Percentiles rank a stretch among this genome's conserved stretches.
Conservation (phyloP, 306 rosid genomes). For the Cicer yamashitae region DNA sequence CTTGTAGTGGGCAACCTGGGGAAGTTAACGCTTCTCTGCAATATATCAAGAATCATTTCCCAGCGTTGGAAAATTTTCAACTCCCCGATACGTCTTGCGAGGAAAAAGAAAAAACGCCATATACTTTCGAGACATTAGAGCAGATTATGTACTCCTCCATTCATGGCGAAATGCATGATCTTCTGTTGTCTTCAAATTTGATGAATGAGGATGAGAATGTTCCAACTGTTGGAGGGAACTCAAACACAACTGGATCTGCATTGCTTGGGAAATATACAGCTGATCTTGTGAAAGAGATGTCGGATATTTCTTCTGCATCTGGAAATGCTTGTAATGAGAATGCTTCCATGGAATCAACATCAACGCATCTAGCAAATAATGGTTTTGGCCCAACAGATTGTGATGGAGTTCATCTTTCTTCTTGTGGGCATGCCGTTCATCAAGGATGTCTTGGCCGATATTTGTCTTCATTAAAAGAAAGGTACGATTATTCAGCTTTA, state of each 20-base stretch:
- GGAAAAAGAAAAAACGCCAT: constrained; percentile 47
- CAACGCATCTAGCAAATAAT: constrained; percentile 52
- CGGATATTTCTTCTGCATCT: constrained; percentile 63
- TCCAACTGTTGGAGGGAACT: constrained; percentile 51
- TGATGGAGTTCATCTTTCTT: constrained; percentile 91
- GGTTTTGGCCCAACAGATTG: constrained; percentile 84
- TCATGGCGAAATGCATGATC: constrained; percentile 57
- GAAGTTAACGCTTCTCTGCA: constrained; percentile 63
- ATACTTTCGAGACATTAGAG: constrained; percentile 71
- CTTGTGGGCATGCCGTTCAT: constrained; percentile 99
- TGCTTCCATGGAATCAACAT: constrained; percentile 57
- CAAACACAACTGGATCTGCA: constrained; percentile 51
- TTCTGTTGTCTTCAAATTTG: constrained; percentile 41
- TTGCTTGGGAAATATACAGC: constrained; percentile 78
- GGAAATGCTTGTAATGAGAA: constrained; percentile 52
- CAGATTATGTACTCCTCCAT: constrained; percentile 66
- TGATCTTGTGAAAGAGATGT: constrained; percentile 62
- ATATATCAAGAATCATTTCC: constrained; percentile 63
- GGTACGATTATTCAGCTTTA: constrained; percentile 55
- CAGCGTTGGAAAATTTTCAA: constrained; percentile 57
- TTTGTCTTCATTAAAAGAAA: constrained; percentile 84
- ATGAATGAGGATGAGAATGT: constrained; percentile 42
- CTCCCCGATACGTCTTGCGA: constrained; percentile 53
- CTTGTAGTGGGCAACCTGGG: constrained; percentile 59
- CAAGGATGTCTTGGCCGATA: constrained; percentile 92